A percentile compares a stretch with the other conserved stretches of the same genome.
Conservation (phyloP, 345 rosid species). For the Physaria fendleri region DNA sequence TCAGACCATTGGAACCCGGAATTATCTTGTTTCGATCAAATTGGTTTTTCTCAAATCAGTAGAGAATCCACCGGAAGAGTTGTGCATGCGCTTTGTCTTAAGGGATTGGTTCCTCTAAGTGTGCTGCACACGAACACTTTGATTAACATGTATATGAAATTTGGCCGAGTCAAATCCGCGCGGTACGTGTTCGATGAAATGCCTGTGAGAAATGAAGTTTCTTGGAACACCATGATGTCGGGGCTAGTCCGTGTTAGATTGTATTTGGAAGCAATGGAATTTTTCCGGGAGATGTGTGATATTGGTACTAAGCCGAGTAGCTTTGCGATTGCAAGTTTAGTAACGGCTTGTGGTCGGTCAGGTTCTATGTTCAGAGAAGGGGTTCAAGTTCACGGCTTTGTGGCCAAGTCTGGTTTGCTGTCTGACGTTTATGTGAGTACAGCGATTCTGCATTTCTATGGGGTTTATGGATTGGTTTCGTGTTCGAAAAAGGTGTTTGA, state of each 20-base stretch:
- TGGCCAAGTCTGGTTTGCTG: conserved; percentile 47
- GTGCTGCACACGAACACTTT: conserved; percentile 56
- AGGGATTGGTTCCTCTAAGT: conserved; percentile 40
- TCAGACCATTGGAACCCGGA: conserved; percentile 55
- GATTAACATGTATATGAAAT: conserved; percentile 57
- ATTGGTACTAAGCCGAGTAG: conserved; percentile 48
- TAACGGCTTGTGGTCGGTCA: conserved; percentile 67
- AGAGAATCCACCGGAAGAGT: conserved; percentile 48
- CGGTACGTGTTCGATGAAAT: conserved; percentile 69
- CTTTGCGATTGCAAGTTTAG: conserved; percentile 61
- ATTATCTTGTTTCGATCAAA: conserved; percentile 50
- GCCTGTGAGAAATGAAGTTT: conserved; percentile 55
- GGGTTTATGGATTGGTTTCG: conserved; percentile 40
- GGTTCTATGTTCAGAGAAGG: conserved; percentile 57
- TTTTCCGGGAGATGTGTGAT: conserved; percentile 41
- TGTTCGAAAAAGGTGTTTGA: conserved; percentile 58
- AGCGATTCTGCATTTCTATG: conserved; percentile 74
- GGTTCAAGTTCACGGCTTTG: conserved; percentile 58
- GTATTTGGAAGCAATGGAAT: conserved; percentile 38
- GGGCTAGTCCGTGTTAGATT: conserved; percentile 52
- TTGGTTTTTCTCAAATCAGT: conserved; percentile 77
- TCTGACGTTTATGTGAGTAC: conserved; percentile 75
- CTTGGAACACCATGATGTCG: conserved; percentile 85
- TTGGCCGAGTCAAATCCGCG: conserved; percentile 39
- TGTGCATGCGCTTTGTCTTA: conserved; percentile 64